phyloP scores from a whole-genome alignment of 2,329 filamentous ascomycete species.

The Pseudogymnoascus sp. region DNA sequence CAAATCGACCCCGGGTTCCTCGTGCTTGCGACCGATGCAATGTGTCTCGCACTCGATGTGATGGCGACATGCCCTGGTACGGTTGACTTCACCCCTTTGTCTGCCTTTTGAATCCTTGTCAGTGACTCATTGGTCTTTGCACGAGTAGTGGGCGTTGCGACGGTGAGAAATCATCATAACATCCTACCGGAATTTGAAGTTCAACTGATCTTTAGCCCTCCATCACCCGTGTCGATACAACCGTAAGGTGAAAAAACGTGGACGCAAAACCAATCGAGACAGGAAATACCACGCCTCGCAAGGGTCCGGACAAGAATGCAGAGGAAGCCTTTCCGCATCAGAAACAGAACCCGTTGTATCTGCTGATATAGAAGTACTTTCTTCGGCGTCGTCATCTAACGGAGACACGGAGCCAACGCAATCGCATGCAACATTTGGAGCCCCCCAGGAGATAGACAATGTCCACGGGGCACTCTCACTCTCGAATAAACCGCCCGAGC shows the following conservation, averaged over 20 bases:
- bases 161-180: not conserved
- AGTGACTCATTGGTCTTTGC: not conserved
- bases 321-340: not conserved
- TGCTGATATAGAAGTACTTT: not conserved
- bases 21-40: not conserved
- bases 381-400: not conserved
- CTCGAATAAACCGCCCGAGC: not conserved
- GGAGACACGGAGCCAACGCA: not conserved
- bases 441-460: not conserved
- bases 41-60: not conserved
- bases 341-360: not conserved
- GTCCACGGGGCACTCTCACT: not conserved
- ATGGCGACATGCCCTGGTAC: not conserved
- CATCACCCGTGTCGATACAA: not conserved
- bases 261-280: not conserved
- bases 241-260: not conserved
- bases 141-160: not conserved
- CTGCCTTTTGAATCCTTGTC: not conserved
- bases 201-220: not conserved
- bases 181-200: not conserved
- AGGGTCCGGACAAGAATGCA: not conserved
- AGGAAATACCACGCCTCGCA: not conserved
- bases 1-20: not conserved
- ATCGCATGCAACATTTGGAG: not conserved
- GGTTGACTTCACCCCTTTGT: not conserved